These are phyloP conservation scores for Thelonectria discophora DNA, from an alignment of 2,329 filamentous ascomycete species.

Conservation along the genomic window DNA sequence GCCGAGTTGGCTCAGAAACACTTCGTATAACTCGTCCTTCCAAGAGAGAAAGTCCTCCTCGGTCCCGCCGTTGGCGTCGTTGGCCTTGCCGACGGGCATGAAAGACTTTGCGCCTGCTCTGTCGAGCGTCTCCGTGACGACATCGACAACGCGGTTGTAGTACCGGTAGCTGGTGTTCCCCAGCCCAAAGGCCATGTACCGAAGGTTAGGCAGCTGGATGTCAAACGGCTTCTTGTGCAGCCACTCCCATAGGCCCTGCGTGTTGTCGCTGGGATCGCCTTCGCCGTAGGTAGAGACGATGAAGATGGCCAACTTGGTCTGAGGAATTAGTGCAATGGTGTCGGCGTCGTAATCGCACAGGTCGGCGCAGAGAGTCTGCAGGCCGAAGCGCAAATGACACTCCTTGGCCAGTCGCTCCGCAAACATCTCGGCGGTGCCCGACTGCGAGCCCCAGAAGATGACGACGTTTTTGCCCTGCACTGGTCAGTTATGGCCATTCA, in stretches of 20 bases:
- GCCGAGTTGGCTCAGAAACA: slow-evolving; percentile 32
- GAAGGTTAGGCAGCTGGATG: slow-evolving; percentile 35
- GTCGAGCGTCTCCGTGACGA: slow-evolving; percentile 38
- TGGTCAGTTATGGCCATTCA: too few species aligned
- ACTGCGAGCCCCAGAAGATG: slow-evolving; percentile 22
- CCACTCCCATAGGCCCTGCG: slow-evolving; percentile 44
- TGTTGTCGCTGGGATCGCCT: slow-evolving; percentile 53
- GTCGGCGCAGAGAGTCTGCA: slow-evolving; percentile 83
- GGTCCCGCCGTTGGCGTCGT: slow-evolving; percentile 45
- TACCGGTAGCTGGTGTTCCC: slow-evolving; percentile 52
- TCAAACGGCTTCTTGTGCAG: slow-evolving; percentile 31
- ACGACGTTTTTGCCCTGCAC: slow-evolving; percentile 1
- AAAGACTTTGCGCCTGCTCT: slow-evolving; percentile 42
- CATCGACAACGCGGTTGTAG: slow-evolving; percentile 49
- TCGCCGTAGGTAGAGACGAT: slow-evolving; percentile 53
- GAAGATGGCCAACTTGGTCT: slow-evolving; percentile 46
- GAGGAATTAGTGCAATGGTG: slow-evolving; percentile 43
- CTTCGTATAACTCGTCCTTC: slow-evolving; percentile 44
- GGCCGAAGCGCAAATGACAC: slow-evolving; percentile 54
- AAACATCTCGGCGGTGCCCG: slow-evolving; percentile 20
- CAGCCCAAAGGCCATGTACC: slow-evolving; percentile 50
- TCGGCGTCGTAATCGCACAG: slow-evolving; percentile 57
- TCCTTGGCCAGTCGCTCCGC: slow-evolving; percentile 16
- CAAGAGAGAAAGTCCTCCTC: slow-evolving; percentile 51
- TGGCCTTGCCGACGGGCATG: slow-evolving; percentile 42